Evolutionary conservation across 257 asterid species (phyloP), one percentile per base, ranked within the genome.

Genomic region (Plantago major): DNA sequence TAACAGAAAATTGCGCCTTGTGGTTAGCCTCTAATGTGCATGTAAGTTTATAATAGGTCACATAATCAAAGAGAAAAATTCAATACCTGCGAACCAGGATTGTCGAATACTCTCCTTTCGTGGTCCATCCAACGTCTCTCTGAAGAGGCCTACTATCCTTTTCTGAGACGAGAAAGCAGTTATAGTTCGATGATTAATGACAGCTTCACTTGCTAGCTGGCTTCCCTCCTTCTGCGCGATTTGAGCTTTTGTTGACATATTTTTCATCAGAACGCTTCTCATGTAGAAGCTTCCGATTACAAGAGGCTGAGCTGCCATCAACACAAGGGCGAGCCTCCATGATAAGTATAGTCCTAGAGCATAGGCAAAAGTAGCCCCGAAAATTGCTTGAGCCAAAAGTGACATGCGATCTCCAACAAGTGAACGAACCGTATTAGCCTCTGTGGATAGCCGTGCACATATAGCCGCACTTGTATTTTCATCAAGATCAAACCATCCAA

Each of bases 121-220:
- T 0, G 91, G 88, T 44, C 75, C 83, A 67, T 84, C 81, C 28
- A 81, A 54, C 9, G 91, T 68, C 76, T 64, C 71, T 61, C 56
- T 69, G 63, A 79, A 84, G 10, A 84, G 85, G 5, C 70, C 70
- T 16, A 81, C 54, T 10, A 81, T 76, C 65, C 79, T 71, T 66
- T 72, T 84, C 47, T 84, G 90, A 28, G 87, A 81, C 3, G 90
- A 81, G 48, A 84, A 84, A n/a, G 87, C 90, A 0, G 90, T 84
- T 67, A 84, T 84, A 10, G 90, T 84, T 64, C 90, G 63, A 46
- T 84, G 87, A 47, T 84, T 84, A 18, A 78, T 64, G 18, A 84
- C 87, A 22, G 90, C 90, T 64, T 84, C 90, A 17, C 90, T 84
- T 63, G 90, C 90, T 5, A 84, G 52, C 33, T 84, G 90, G 76